These are phyloP conservation scores for Chlamydomonas urium DNA, from an alignment of 139 green algal genomes.

Conservation along the genomic window DNA sequence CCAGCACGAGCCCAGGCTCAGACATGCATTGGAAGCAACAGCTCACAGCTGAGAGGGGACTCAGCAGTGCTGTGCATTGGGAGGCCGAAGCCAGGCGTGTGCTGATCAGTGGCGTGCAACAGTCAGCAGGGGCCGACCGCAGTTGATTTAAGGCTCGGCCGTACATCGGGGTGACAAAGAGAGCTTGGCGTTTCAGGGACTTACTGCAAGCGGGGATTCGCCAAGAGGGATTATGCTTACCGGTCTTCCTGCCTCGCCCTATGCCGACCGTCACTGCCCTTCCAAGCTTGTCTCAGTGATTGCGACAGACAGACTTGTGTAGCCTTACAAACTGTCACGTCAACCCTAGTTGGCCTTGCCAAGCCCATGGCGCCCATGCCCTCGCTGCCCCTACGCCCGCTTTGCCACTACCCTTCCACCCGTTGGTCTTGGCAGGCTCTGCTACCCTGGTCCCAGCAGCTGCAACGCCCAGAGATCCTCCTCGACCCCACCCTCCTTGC, in stretches of 20 bases:
- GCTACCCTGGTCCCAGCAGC: background rate
- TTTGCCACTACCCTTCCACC: too few relatives aligned
- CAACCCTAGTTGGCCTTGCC: too few relatives aligned
- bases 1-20: too few relatives aligned
- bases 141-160: too few relatives aligned
- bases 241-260: background rate
- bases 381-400: too few relatives aligned
- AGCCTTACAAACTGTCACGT: too few relatives aligned
- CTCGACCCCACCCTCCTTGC: background rate
- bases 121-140: too few relatives aligned
- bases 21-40: background rate
- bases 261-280: background rate
- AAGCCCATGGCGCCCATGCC: too few relatives aligned
- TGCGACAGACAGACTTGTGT: too few relatives aligned
- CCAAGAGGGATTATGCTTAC: conserved; percentile 1
- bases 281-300: background rate
- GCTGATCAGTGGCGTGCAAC: too few relatives aligned
- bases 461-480: background rate
- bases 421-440: background rate
- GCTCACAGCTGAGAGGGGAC: background rate
- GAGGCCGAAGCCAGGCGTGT: background rate
- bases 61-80: background rate
- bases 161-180: too few relatives aligned
- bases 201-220: background rate
- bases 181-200: too few relatives aligned